Evolutionary conservation across 2,329 filamentous ascomycete genomes (phyloP).

Genomic region (Emmonsia crescens): DNA sequence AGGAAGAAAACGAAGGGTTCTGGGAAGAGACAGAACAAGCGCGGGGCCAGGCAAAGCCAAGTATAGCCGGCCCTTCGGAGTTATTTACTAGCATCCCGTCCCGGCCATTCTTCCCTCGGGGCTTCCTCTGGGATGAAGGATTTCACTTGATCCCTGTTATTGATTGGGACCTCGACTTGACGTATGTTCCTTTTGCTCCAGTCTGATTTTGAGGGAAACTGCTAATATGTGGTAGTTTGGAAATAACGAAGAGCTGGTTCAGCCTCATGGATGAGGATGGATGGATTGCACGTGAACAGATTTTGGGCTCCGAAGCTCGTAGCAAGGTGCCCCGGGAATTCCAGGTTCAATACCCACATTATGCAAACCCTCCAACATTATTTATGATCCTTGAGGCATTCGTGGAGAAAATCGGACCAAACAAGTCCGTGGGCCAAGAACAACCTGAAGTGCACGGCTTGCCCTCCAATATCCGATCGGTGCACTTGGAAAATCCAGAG

Average conservation of each 20-base stretch:
- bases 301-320: slow-evolving; percentile 79
- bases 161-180: slow-evolving; percentile 88
- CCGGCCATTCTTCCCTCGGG: slow-evolving; percentile 87
- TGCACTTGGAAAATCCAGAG: slow-evolving; percentile 56
- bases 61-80: slow-evolving; percentile 70
- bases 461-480: slow-evolving; percentile 46
- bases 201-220: neutral
- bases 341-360: slow-evolving; percentile 91
- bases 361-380: slow-evolving; percentile 90
- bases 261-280: slow-evolving; percentile 92
- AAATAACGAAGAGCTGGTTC: slow-evolving; percentile 93
- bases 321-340: slow-evolving; percentile 93
- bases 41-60: slow-evolving; percentile 54
- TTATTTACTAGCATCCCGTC: slow-evolving; percentile 88
- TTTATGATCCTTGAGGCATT: slow-evolving; percentile 82
- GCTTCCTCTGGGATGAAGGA: slow-evolving; percentile 96
- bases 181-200: slow-evolving; percentile 31
- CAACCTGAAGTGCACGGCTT: slow-evolving; percentile 12
- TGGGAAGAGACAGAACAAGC: slow-evolving; percentile 86
- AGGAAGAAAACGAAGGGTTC: slow-evolving; percentile 90
- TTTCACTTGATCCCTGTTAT: slow-evolving; percentile 86
- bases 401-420: slow-evolving; percentile 60
- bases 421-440: slow-evolving; percentile 22
- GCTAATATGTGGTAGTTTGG: slow-evolving; percentile 38
- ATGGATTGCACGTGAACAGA: slow-evolving; percentile 95